Base-by-base conservation (phyloP, 2,329 filamentous ascomycete genomes). In the Fusarium oxysporum region DNA sequence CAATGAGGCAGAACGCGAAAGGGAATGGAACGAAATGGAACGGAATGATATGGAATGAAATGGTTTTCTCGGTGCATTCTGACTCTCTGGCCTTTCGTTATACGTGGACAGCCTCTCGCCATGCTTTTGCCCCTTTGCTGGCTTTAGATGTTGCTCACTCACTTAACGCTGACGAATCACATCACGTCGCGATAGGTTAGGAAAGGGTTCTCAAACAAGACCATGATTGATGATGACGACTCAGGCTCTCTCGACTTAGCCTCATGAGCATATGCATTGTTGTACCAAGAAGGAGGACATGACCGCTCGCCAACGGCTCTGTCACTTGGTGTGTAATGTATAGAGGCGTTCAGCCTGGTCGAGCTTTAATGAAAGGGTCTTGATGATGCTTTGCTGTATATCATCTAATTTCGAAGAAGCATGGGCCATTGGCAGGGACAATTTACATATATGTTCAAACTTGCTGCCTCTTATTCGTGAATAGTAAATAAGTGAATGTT, bases 351-450 rank as follows among this genome's bases (percentile, higher is more conserved):
- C 54, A 40, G 68, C 53, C 48, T 72, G 56, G 75, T 59, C 62
- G 66, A 73, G 70, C 70, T 73, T 66, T 68, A 63, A 74, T 62
- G 57, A 65, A 65, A 68, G 44, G 69, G 65, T 65, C 72, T 72
- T 66, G 38, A 65, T 65, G 68, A 73, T 77, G 74, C 58, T 68
- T 76, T 75, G 59, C 66, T 77, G 73, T 78, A 70, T 73, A 73
- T 76, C 76, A 77, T 78, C 76, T 78, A 76, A 73, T 72, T 77
- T 75, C 69, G 61, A 77, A 62, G 64, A 69, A 71, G 63, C 64
- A 77, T 59, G 72, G 56, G 69, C 67, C 68, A 70, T 62, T 77
- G 71, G 64, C 66, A 60, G 71, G 73, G 68, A 77, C 72, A 65
- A 69, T 75, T 60, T 75, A 77, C 64, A 72, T 72, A 73, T 56